These are phyloP conservation scores for Ustilago trichophora DNA, from an alignment of 1,284 basidiomycete genomes.

Conservation along the genomic window DNA sequence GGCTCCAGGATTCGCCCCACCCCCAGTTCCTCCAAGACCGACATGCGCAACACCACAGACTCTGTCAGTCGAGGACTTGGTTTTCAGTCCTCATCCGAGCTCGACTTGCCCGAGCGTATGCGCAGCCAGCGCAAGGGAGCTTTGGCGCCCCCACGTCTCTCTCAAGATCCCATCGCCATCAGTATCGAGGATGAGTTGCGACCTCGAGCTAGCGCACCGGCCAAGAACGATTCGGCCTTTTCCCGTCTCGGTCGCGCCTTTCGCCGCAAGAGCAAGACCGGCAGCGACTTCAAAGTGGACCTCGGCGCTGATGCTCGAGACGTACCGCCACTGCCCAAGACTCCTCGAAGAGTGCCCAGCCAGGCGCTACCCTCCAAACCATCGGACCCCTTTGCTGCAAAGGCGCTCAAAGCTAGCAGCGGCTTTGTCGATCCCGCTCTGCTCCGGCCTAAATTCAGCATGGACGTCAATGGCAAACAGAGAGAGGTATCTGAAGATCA, in stretches of 20 bases:
- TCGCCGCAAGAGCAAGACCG: constrained; percentile 45
- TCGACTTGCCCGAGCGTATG: constrained; percentile 42
- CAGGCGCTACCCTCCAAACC: constrained; percentile 7
- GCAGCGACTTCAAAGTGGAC: constrained; percentile 27
- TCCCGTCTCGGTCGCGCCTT: constrained; percentile 39
- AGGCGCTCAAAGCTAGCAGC: constrained; percentile 31
- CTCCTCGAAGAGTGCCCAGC: constrained; percentile 12
- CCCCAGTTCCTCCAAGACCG: constrained; percentile 1
- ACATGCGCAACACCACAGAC: constrained; percentile 11
- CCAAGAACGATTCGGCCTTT: constrained; percentile 35
- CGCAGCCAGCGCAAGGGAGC: constrained; percentile 37
- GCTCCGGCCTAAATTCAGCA: constrained; percentile 1
- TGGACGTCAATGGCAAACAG: constrained; percentile 8
- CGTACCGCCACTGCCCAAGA: constrained; percentile 20
- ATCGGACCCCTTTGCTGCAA: constrained; percentile 20
- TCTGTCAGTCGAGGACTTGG: constrained; percentile 19
- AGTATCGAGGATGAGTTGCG: constrained; percentile 36
- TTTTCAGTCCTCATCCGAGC: constrained; percentile 29
- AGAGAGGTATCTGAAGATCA: neutral
- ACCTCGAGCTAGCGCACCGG: neutral
- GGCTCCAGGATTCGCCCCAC: constrained; percentile 12
- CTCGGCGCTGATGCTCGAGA: constrained; percentile 2
- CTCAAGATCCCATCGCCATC: constrained; percentile 37
- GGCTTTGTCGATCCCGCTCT: constrained; percentile 1
- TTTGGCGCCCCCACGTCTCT: constrained; percentile 28